Evolutionary conservation across 768 basidiomycete genomes (phyloP).

Genomic region (Lactarius deliciosus): DNA sequence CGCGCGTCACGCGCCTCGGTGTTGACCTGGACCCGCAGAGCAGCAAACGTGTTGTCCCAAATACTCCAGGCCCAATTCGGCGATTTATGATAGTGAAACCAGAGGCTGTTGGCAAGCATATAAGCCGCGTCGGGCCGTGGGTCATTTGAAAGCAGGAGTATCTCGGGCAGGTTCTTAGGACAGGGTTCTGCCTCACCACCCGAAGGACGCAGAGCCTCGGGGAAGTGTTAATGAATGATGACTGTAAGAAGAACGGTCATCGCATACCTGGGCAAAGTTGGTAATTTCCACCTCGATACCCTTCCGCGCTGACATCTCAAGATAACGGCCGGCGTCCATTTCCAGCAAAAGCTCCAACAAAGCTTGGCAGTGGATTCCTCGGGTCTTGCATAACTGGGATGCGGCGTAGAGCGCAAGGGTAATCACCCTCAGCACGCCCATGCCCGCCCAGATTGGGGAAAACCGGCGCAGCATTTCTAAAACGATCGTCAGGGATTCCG

Average conservation of each 20-base stretch:
- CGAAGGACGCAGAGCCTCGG: constrained; percentile 44
- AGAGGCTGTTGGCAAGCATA: constrained; percentile 70
- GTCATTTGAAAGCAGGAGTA: constrained; percentile 62
- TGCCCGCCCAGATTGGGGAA: constrained; percentile 73
- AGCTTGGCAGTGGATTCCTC: constrained; percentile 63
- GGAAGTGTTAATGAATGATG: background rate
- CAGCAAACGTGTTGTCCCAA: constrained; percentile 80
- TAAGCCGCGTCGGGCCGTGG: constrained; percentile 60
- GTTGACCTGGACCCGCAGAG: constrained; percentile 58
- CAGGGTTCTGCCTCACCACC: constrained; percentile 38
- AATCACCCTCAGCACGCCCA: constrained; percentile 59
- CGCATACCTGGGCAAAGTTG: constrained; percentile 58
- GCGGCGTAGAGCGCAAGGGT: constrained; percentile 59
- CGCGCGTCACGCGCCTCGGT: constrained; percentile 57
- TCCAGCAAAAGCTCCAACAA: constrained; percentile 63
- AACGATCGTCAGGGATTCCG: constrained; percentile 56
- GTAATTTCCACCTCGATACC: constrained; percentile 59
- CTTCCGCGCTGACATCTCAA: constrained; percentile 54
- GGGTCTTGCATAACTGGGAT: constrained; percentile 61
- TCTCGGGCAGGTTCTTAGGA: constrained; percentile 54
- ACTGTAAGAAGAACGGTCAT: constrained; percentile 8
- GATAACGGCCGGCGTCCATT: constrained; percentile 59
- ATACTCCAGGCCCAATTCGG: constrained; percentile 77
- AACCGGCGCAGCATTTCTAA: constrained; percentile 74
- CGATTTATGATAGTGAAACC: constrained; percentile 79